Evolutionary conservation across 2,329 filamentous ascomycete species (phyloP), one percentile per base, ranked within the genome.

Genomic region (Apiospora malaysiana): DNA sequence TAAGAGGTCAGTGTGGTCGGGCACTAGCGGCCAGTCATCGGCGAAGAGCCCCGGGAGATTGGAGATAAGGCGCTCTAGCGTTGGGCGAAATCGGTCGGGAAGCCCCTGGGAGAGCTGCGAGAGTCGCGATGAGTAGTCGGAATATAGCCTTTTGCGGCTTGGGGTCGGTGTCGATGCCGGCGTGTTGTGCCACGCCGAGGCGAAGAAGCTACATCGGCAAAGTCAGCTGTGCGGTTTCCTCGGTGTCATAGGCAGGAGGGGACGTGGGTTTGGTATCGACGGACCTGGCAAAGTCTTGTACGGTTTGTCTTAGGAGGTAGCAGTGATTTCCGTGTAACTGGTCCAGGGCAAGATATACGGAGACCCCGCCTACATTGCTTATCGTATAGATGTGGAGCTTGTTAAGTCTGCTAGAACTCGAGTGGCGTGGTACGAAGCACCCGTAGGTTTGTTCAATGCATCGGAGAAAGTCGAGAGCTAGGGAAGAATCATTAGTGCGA

Each of bases 1-100:
- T 10, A 75, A 56, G 51, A 74, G 71, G 49, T 75, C 71, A 32
- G 47, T 71, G 43, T 75, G 71, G 66, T 75, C 70, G 32, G 69
- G 71, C 66, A 72, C 70, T 45, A 71, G 25, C 21, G 71, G 74
- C 71, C 71, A 75, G 68, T 71, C 56, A 18, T 71, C 51, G 12
- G 43, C 70, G 63, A 67, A 73, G 21, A 75, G 45, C 32, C 42
- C 46, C 21, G 72, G 72, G 66, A 74, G 70, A 32, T 71, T 67
- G 8, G 67, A 45, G 43, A 72, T 71, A 42, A 74, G 18, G 14
- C 18, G 18, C 12, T 71, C 70, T 32, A 73, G 68, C 37, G 66
- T 72, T 25, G 70, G 16, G 63, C 63, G 72, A 46, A 74, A 73
- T 69, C 71, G 71, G 37, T 10, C 23, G 8, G 73, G 72, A 47